phyloP scores from a whole-genome alignment of 768 basidiomycete genomes.

The Podaxis mareebaensis region DNA sequence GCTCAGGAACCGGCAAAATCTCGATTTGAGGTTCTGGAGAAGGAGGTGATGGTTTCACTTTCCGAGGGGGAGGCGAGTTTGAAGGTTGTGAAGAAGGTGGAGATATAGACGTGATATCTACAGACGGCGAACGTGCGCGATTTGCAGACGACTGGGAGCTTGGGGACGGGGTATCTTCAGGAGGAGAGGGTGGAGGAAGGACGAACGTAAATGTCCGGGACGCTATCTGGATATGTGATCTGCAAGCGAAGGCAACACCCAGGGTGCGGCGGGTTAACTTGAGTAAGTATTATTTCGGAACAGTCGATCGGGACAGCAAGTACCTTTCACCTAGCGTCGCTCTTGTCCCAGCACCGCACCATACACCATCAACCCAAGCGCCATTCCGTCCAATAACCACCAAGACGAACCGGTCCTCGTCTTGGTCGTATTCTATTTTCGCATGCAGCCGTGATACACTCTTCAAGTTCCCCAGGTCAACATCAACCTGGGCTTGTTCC shows the following conservation, averaged over 20 bases:
- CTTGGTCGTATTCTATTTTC: slow-evolving; percentile 91
- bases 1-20: slow-evolving; percentile 38
- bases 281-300: slow-evolving; percentile 3
- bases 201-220: slow-evolving; percentile 97
- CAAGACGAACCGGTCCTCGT: slow-evolving; percentile 84
- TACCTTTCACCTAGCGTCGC: slow-evolving; percentile 87
- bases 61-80: slow-evolving; percentile 62
- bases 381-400: slow-evolving; percentile 96
- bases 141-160: slow-evolving; percentile 73
- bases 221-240: slow-evolving; percentile 96
- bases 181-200: slow-evolving; percentile 82
- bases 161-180: slow-evolving; percentile 80
- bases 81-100: slow-evolving; percentile 82
- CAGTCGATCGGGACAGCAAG: slow-evolving; percentile 17
- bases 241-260: slow-evolving; percentile 32
- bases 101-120: slow-evolving; percentile 80
- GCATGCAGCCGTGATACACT: slow-evolving; percentile 98
- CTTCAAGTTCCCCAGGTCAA: slow-evolving; percentile 95
- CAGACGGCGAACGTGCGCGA: slow-evolving; percentile 73
- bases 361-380: slow-evolving; percentile 97
- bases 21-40: slow-evolving; percentile 42
- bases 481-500: slow-evolving; percentile 66
- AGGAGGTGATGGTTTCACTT: slow-evolving; percentile 46
- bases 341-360: slow-evolving; percentile 85
- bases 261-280: background rate